phyloP scores from a whole-genome alignment of 2,329 filamentous ascomycete genomes.

The Penicillium thymicola region DNA sequence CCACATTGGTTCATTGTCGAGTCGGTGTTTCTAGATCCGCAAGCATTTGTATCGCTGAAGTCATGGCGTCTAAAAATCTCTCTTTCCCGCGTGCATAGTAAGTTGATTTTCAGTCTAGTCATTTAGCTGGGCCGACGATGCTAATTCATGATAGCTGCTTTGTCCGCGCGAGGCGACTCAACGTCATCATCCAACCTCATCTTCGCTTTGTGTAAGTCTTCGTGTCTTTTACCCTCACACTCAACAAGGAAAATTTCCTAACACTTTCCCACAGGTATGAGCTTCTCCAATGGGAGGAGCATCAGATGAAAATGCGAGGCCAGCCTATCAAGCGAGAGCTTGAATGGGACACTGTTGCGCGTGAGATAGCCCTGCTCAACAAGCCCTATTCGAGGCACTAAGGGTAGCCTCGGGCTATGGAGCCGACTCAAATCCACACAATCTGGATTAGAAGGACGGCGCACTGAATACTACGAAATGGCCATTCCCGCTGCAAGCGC shows the following conservation, averaged over 20 bases:
- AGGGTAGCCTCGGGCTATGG: neutral
- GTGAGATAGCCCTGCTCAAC: slow-evolving; percentile 95
- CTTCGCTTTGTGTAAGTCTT: slow-evolving; percentile 71
- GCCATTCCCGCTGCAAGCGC: neutral
- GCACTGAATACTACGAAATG: neutral
- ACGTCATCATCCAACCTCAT: slow-evolving; percentile 98
- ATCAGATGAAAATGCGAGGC: slow-evolving; percentile 57
- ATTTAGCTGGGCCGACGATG: neutral
- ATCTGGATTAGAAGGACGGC: neutral
- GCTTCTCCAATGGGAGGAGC: slow-evolving; percentile 91
- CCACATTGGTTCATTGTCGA: slow-evolving; percentile 91
- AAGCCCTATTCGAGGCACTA: slow-evolving; percentile 72
- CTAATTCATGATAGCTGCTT: slow-evolving; percentile 61
- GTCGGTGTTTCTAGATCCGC: slow-evolving; percentile 94
- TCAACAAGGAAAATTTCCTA: slow-evolving; percentile 4
- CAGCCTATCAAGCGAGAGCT: slow-evolving; percentile 67
- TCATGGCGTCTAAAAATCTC: slow-evolving; percentile 77
- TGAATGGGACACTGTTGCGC: slow-evolving; percentile 83
- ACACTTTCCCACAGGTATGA: slow-evolving; percentile 58
- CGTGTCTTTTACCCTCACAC: neutral
- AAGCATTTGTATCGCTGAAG: slow-evolving; percentile 98
- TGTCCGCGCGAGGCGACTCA: slow-evolving; percentile 84
- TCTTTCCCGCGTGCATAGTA: slow-evolving; percentile 88
- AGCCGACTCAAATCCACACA: neutral
- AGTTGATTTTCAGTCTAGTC: slow-evolving; percentile 27